phyloP scores from a whole-genome alignment of 1,284 basidiomycete species.

The Omphalotus olearius region DNA sequence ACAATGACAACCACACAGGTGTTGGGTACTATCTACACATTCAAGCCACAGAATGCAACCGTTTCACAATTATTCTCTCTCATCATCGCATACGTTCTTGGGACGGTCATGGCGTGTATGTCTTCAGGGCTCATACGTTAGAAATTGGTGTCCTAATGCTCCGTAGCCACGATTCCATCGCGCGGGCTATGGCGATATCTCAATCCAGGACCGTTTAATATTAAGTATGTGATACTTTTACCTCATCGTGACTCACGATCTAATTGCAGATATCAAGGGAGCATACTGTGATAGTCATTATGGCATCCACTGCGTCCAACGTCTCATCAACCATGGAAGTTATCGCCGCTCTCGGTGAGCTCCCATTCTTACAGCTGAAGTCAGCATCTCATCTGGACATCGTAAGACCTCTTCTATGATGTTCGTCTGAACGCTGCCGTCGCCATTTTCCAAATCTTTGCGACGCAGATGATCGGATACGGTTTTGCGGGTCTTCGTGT shows the following conservation, averaged over 20 bases:
- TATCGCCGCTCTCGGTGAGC: slow-evolving; percentile 47
- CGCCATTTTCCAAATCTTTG: slow-evolving; percentile 53
- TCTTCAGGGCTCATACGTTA: not conserved
- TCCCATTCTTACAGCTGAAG: not conserved
- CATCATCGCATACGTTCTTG: slow-evolving; percentile 58
- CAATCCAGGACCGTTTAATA: slow-evolving; percentile 55
- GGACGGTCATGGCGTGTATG: slow-evolving; percentile 45
- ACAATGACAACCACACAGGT: slow-evolving; percentile 22
- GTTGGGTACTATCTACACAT: slow-evolving; percentile 48
- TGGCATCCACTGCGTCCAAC: slow-evolving; percentile 52
- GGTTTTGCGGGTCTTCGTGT: slow-evolving; percentile 46
- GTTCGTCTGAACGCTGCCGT: slow-evolving; percentile 44
- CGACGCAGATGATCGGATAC: slow-evolving; percentile 58
- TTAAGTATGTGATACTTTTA: slow-evolving; percentile 31
- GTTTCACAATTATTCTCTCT: slow-evolving; percentile 58
- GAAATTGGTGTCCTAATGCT: slow-evolving; percentile 1
- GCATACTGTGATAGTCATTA: slow-evolving; percentile 53
- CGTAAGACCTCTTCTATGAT: slow-evolving; percentile 46
- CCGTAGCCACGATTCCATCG: slow-evolving; percentile 32
- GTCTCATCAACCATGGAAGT: slow-evolving; percentile 57
- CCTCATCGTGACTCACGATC: not conserved
- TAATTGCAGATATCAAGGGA: slow-evolving; percentile 30
- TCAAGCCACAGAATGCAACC: slow-evolving; percentile 53
- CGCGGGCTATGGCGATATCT: slow-evolving; percentile 42
- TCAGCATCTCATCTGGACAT: not conserved